Conservation (phyloP, 2,329 filamentous ascomycete species). For the Neurospora sp. region DNA sequence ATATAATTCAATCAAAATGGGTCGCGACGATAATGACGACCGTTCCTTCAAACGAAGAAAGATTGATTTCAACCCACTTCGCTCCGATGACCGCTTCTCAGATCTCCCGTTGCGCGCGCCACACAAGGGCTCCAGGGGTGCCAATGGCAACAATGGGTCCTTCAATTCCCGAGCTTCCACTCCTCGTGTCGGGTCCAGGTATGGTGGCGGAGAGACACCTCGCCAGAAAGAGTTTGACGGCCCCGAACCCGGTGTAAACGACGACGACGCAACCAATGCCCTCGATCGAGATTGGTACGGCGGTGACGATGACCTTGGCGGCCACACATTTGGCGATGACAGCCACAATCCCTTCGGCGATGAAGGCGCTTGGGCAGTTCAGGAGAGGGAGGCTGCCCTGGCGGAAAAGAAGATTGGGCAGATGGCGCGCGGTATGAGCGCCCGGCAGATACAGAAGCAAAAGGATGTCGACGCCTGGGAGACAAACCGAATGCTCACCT, state of each 20-base stretch:
- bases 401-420: constrained; percentile 71
- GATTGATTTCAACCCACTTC: constrained; percentile 48
- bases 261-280: constrained; percentile 58
- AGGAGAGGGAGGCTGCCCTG: constrained; percentile 64
- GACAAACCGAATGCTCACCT: constrained; percentile 95
- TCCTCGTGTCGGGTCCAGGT: constrained; percentile 21
- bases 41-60: constrained; percentile 52
- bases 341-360: constrained; percentile 87
- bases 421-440: constrained; percentile 52
- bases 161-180: constrained; percentile 19
- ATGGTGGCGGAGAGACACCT: constrained; percentile 28
- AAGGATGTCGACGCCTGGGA: constrained; percentile 98
- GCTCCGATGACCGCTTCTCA: constrained; percentile 46
- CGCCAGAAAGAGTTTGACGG: constrained; percentile 51
- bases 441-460: constrained; percentile 73
- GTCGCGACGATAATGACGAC: constrained; percentile 22
- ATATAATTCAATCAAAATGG: constrained; percentile 15
- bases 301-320: constrained; percentile 78
- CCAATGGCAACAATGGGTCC: constrained; percentile 14
- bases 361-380: constrained; percentile 60
- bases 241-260: constrained; percentile 49
- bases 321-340: constrained; percentile 80
- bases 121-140: constrained; percentile 26
- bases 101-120: constrained; percentile 35
- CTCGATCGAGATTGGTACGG: constrained; percentile 91